Evolutionary conservation across 2,329 filamentous ascomycete genomes (phyloP), one percentile per base, ranked within the genome.

Genomic region (Verticillium nonalfalfae): DNA sequence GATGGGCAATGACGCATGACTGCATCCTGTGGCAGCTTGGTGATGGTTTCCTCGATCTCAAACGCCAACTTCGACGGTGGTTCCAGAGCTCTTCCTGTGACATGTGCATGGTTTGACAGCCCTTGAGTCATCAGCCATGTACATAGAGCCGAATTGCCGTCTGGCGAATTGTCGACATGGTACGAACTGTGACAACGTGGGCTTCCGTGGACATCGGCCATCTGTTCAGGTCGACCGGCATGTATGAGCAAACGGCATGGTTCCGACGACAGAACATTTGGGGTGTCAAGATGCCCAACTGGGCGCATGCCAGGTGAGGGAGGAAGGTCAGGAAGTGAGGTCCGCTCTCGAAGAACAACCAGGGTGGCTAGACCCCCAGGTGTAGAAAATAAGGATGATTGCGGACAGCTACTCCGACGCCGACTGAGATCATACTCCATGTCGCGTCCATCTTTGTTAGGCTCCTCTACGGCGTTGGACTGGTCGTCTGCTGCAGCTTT

Each of bases 241-340:
- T 45, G 59, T 26, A 64, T 61, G 9, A 66, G 68, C 31, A 68
- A 58, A 4, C 62, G 56, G 66, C 66, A 67, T 35, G 65, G 66
- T 52, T 58, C 59, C 58, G 67, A 62, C 14, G 66, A 68, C 2
- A 64, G 60, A 26, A 60, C 60, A 39, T 68, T 65, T 21, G 62
- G 58, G 2, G 60, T 40, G 4, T 39, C 45, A 11, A 57, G 18
- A 5, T 26, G 26, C 21, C 31, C 62, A 4, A 55, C 35, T 14
- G 61, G 65, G 56, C 33, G 9, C 4, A 64, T 56, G 3, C 60
- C 45, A 0, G 66, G 66, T 10, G 64, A 62, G 2, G 61, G 62
- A 4, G 65, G 65, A 4, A 60, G 59, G 4, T 52, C 60, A 6
- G 66, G 63, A 33, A 63, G 33, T 2, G 66, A 67, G 15, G 33